phyloP scores from a whole-genome alignment of 108 stramenopile species.

The Seminavis robusta region DNA sequence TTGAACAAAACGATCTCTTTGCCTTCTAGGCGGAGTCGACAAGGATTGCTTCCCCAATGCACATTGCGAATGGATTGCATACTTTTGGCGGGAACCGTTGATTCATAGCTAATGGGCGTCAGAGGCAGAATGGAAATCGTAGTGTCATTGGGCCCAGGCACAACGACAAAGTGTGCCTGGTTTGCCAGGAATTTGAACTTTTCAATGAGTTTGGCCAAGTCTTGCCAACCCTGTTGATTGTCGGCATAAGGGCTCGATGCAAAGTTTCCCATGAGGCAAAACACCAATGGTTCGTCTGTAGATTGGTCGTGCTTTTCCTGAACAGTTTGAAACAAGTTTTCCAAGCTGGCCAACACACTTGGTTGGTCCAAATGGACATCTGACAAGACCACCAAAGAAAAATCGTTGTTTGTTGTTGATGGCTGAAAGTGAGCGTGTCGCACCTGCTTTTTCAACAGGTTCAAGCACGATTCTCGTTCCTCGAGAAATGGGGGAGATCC shows the following conservation, averaged over 20 bases:
- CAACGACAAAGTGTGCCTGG: constrained; percentile 74
- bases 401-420: constrained; percentile 15
- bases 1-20: constrained; percentile 91
- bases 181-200: constrained; percentile 47
- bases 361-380: constrained; percentile 91
- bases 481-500: constrained; percentile 65
- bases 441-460: constrained; percentile 47
- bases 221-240: constrained; percentile 12
- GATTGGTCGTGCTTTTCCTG: not conserved
- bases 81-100: constrained; percentile 36
- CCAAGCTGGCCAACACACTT: constrained; percentile 69
- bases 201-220: constrained; percentile 58
- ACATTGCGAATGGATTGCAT: constrained; percentile 13
- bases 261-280: constrained; percentile 96
- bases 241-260: constrained; percentile 1
- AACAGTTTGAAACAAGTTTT: constrained; percentile 52
- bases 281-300: constrained; percentile 48
- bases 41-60: constrained; percentile 77
- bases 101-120: constrained; percentile 48
- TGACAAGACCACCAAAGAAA: constrained; percentile 78
- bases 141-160: constrained; percentile 92
- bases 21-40: constrained; percentile 78
- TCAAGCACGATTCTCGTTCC: not conserved
- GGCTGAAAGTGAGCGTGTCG: constrained; percentile 54
- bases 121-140: constrained; percentile 62